phyloP scores from a whole-genome alignment of 1,284 basidiomycete genomes.

The Cutaneotrichosporon spelunceum region DNA sequence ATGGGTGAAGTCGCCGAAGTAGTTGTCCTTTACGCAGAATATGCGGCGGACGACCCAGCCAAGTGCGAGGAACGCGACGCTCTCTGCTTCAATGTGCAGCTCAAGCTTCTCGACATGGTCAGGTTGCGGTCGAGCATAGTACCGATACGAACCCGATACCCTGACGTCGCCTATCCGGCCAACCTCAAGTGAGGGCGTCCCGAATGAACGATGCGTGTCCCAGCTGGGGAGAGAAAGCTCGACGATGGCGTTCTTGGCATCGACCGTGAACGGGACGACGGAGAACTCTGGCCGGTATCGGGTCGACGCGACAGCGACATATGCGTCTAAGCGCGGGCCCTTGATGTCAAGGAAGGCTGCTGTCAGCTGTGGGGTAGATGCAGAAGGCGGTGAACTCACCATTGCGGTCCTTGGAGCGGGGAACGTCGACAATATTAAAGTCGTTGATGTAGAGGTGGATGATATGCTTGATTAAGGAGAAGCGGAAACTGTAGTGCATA shows the following conservation, averaged over 20 bases:
- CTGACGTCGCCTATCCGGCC: constrained; percentile 61
- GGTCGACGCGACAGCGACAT: constrained; percentile 64
- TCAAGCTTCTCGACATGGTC: constrained; percentile 75
- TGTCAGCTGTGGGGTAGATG: constrained; percentile 10
- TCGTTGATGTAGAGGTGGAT: constrained; percentile 85
- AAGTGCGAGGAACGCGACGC: constrained; percentile 65
- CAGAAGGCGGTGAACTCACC: constrained; percentile 53
- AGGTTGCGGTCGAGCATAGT: constrained; percentile 63
- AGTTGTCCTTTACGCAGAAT: constrained; percentile 84
- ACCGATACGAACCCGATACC: constrained; percentile 70
- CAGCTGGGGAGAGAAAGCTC: constrained; percentile 72
- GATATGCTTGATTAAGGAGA: constrained; percentile 70
- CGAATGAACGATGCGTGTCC: constrained; percentile 77
- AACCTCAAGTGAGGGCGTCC: constrained; percentile 55
- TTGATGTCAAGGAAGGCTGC: constrained; percentile 68
- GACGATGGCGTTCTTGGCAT: constrained; percentile 60
- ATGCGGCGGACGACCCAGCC: constrained; percentile 84
- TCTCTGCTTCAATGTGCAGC: constrained; percentile 55
- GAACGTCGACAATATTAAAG: constrained; percentile 90
- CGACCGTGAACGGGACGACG: constrained; percentile 64
- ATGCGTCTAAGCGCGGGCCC: constrained; percentile 60
- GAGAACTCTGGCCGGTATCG: constrained; percentile 70
- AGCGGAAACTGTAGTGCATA: constrained; percentile 66
- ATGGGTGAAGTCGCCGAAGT: constrained; percentile 85
- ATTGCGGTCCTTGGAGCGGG: constrained; percentile 71